These are phyloP conservation scores for Periglandula ipomoeae DNA, from an alignment of 2,329 filamentous ascomycete genomes.

Conservation along the genomic window DNA sequence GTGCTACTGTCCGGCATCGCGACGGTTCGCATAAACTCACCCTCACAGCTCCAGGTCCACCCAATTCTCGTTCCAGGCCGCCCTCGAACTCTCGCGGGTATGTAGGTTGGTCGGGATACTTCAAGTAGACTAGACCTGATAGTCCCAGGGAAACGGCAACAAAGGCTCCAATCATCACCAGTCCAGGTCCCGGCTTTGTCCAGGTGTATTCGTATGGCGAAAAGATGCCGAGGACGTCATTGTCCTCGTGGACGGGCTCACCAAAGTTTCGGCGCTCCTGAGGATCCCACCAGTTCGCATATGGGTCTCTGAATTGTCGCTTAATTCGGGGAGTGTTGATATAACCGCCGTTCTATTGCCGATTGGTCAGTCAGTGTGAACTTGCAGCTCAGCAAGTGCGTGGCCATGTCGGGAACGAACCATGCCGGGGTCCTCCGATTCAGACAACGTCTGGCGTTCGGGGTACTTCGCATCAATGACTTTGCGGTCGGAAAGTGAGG, in stretches of 20 bases:
- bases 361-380: slow-evolving; percentile 15
- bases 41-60: slow-evolving; percentile 56
- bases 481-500: slow-evolving; percentile 35
- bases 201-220: slow-evolving; percentile 85
- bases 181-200: slow-evolving; percentile 59
- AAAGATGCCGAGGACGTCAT: slow-evolving; percentile 87
- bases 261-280: slow-evolving; percentile 96
- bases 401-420: slow-evolving; percentile 31
- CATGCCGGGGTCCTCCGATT: slow-evolving; percentile 58
- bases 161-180: slow-evolving; percentile 60
- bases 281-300: slow-evolving; percentile 93
- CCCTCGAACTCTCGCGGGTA: slow-evolving; percentile 63
- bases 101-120: slow-evolving; percentile 64
- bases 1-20: neutral
- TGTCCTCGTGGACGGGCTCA: slow-evolving; percentile 93
- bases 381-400: neutral
- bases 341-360: slow-evolving; percentile 68
- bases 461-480: slow-evolving; percentile 44
- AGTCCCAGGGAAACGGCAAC: slow-evolving; percentile 53
- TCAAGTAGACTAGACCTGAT: slow-evolving; percentile 56
- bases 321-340: slow-evolving; percentile 72
- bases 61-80: slow-evolving; percentile 66
- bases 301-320: slow-evolving; percentile 85
- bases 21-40: slow-evolving; percentile 37
- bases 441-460: slow-evolving; percentile 36